These are phyloP conservation scores for Setaria viridis DNA, from an alignment of 202 grass and related monocot species.

Conservation along the genomic window DNA sequence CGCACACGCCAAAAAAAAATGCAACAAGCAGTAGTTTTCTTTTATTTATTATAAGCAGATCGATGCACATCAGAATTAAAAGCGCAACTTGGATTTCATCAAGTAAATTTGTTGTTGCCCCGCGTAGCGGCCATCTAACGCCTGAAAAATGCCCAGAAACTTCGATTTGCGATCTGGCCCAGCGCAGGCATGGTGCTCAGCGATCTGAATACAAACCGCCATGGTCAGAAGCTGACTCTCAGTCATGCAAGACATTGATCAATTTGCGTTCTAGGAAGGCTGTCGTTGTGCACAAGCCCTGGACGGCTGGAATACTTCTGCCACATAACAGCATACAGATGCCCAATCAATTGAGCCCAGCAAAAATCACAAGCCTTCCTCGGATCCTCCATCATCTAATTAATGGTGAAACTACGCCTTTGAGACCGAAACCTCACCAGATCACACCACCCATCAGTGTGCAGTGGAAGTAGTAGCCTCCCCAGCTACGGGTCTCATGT, in stretches of 20 bases:
- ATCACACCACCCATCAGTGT: background rate
- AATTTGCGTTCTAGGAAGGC: background rate
- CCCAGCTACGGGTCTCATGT: constrained; percentile 38
- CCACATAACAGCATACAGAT: background rate
- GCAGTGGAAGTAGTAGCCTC: constrained; percentile 13
- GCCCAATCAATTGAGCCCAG: background rate
- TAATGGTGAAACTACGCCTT: background rate
- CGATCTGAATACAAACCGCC: background rate
- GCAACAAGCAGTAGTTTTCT: background rate
- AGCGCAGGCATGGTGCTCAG: no score
- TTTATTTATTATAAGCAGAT: background rate
- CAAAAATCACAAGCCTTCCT: background rate
- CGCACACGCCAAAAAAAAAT: background rate
- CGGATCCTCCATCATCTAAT: background rate
- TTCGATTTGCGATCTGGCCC: no score
- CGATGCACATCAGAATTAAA: background rate
- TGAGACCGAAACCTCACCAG: background rate
- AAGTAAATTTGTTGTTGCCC: background rate
- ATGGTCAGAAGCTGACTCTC: background rate
- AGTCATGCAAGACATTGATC: background rate
- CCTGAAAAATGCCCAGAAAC: no score
- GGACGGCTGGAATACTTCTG: background rate
- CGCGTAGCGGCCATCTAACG: no score
- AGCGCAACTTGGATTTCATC: background rate
- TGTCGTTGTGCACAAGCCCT: no score